Percentiles rank a stretch among this genome's conserved stretches.
phyloP scores from a whole-genome alignment of 2,329 filamentous ascomycete genomes.

The Hymenoscyphus fructigenus region DNA sequence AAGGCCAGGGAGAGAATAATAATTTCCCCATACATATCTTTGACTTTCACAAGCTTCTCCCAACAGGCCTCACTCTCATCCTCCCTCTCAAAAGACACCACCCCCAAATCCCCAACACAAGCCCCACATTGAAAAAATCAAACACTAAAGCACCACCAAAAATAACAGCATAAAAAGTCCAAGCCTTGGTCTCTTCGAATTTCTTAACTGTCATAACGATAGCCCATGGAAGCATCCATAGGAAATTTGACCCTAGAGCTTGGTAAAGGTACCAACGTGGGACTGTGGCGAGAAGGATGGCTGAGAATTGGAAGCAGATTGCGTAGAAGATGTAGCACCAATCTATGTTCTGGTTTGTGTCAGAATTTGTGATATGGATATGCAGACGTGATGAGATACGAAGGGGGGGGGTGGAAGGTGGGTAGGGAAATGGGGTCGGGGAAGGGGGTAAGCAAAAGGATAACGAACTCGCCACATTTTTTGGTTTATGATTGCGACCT shows the following conservation, averaged over 20 bases:
- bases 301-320: constrained; percentile 62
- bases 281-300: constrained; percentile 59
- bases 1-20: too few relatives aligned
- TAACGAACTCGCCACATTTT: constrained; percentile 50
- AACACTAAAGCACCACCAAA: constrained; percentile 70
- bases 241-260: constrained; percentile 62
- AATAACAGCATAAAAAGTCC: constrained; percentile 65
- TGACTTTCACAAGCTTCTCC: neutral
- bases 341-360: constrained; percentile 47
- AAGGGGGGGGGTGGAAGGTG: neutral
- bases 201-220: constrained; percentile 55
- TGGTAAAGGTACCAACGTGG: constrained; percentile 69
- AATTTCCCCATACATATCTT: too few relatives aligned
- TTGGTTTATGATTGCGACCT: constrained; percentile 59
- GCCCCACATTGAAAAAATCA: constrained; percentile 47
- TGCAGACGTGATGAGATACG: neutral
- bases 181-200: constrained; percentile 55
- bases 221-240: constrained; percentile 71
- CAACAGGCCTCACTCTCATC: constrained; percentile 6
- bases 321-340: constrained; percentile 73
- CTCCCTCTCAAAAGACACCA: constrained; percentile 23
- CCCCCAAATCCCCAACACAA: constrained; percentile 22
- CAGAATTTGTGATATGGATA: neutral
- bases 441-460: neutral
- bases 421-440: too few relatives aligned